phyloP scores from a whole-genome alignment of 495 filamentous ascomycete genomes.

The Penicillium steckii region DNA sequence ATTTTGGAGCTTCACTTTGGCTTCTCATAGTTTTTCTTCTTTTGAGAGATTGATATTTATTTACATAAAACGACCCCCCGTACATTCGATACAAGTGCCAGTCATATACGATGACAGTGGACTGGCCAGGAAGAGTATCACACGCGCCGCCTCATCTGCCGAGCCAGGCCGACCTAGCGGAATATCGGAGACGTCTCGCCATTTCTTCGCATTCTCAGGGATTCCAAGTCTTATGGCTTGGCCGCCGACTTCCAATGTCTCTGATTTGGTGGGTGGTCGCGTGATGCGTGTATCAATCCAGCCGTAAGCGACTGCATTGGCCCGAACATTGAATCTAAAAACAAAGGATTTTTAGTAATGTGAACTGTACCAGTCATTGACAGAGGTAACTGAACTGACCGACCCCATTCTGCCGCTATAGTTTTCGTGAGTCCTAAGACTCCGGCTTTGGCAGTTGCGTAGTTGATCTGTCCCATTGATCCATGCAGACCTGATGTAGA shows the following conservation, averaged over 20 bases:
- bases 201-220: slow-evolving; percentile 20
- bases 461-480: slow-evolving; percentile 73
- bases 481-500: slow-evolving; percentile 68
- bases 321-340: slow-evolving; percentile 62
- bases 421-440: slow-evolving; percentile 69
- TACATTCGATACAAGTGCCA: slow-evolving; percentile 19
- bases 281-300: slow-evolving; percentile 66
- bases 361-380: neutral
- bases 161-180: slow-evolving; percentile 65
- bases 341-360: neutral
- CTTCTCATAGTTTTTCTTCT: too few species aligned
- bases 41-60: neutral
- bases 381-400: slow-evolving; percentile 21
- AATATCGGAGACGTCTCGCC: slow-evolving; percentile 52
- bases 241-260: slow-evolving; percentile 62
- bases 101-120: slow-evolving; percentile 63
- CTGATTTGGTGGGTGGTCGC: slow-evolving; percentile 61
- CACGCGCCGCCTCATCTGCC: slow-evolving; percentile 67
- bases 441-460: slow-evolving; percentile 68
- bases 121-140: slow-evolving; percentile 66
- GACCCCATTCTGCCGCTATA: slow-evolving; percentile 79
- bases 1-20: too few species aligned
- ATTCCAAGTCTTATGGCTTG: slow-evolving; percentile 30
- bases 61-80: slow-evolving; percentile 15
- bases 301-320: slow-evolving; percentile 72